phyloP scores from a whole-genome alignment of 306 rosid genomes.

The Neltuma alba region DNA sequence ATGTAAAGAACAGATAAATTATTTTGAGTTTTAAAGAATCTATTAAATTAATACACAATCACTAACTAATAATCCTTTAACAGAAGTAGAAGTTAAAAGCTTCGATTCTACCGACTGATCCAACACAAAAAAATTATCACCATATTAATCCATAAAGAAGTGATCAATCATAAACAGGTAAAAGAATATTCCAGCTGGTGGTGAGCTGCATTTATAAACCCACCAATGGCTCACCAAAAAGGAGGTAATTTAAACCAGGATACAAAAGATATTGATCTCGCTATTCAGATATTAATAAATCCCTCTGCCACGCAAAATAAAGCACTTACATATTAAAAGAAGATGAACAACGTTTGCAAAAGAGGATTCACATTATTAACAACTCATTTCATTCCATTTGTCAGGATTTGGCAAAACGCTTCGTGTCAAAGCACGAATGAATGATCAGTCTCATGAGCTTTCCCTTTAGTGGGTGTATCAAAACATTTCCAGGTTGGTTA shows the following conservation, averaged over 20 bases:
- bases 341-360: conserved; percentile 36
- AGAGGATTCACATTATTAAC: conserved; percentile 53
- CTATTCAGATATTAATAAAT: conserved; percentile 36
- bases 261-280: conserved; percentile 25
- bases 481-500: conserved; percentile 31
- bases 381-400: conserved; percentile 62
- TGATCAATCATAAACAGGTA: background rate
- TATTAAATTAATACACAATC: background rate
- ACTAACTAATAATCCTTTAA: background rate
- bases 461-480: conserved; percentile 40
- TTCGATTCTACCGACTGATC: background rate
- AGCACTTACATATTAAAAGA: conserved; percentile 32
- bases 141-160: background rate
- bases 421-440: conserved; percentile 33
- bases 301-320: conserved; percentile 44
- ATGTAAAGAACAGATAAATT: background rate
- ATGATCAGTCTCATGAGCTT: conserved; percentile 24
- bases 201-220: conserved; percentile 41
- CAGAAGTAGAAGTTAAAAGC: background rate
- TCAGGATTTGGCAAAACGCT: conserved; percentile 51
- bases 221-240: conserved; percentile 27
- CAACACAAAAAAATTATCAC: conserved; percentile 6
- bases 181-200: conserved; percentile 40
- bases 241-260: conserved; percentile 19
- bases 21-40: background rate